Conservation (phyloP, 345 rosid genomes). For the Atalantia buxifolia region DNA sequence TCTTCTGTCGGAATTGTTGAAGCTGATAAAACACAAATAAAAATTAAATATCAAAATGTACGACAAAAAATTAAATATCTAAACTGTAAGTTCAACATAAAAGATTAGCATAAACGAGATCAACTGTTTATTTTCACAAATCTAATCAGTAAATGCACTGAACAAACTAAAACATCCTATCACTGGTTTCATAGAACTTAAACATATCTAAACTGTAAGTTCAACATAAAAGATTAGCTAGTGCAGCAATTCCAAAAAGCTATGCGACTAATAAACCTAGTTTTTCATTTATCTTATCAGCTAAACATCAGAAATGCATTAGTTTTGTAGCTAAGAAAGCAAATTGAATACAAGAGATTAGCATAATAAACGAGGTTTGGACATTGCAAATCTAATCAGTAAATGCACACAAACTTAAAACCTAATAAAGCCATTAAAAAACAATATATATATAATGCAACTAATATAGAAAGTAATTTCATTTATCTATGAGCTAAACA, state of each 20-base stretch:
- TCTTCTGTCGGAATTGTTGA: slow-evolving; percentile 95
- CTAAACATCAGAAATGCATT: background rate
- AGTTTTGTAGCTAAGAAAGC: background rate
- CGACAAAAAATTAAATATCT: background rate
- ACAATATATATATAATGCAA: background rate
- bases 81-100: background rate
- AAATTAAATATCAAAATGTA: slow-evolving; percentile 12
- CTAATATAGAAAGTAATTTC: background rate
- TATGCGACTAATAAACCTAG: background rate
- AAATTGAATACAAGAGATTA: too few species aligned
- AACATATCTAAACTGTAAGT: too few species aligned
- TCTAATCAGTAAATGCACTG: background rate
- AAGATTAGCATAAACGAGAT: background rate
- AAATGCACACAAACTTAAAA: background rate
- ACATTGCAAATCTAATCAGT: background rate
- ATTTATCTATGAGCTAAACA: background rate
- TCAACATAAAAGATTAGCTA: too few species aligned
- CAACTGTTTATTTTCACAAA: background rate
- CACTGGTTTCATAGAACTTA: too few species aligned
- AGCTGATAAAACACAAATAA: slow-evolving; percentile 47
- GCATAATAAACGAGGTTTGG: background rate
- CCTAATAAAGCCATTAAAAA: too few species aligned
- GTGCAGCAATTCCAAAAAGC: too few species aligned
- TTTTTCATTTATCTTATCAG: background rate
- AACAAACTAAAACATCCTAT: background rate